Percentiles rank a stretch among this genome's conserved stretches.
Evolutionary conservation across 257 asterid genomes (phyloP).

Genomic region (Eustoma russellianum): DNA sequence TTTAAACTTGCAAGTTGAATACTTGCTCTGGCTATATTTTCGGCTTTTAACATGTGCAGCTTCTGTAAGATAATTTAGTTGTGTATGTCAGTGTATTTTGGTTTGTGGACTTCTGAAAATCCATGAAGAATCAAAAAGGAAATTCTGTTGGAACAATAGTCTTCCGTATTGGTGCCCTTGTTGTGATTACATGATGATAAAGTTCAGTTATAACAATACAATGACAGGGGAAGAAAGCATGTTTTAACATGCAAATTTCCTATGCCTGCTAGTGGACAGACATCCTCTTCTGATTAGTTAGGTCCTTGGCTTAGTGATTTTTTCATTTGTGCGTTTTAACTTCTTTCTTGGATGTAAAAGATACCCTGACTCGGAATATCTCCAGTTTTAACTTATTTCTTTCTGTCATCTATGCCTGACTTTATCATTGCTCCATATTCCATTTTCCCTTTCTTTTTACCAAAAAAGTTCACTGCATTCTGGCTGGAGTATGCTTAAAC

Average conservation of each 20-base stretch:
- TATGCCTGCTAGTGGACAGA: too few relatives aligned
- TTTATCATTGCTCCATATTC: too few relatives aligned
- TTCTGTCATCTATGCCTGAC: too few relatives aligned
- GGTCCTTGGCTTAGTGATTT: too few relatives aligned
- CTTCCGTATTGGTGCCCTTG: neutral
- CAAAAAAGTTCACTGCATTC: too few relatives aligned
- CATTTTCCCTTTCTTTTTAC: too few relatives aligned
- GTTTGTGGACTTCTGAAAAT: neutral
- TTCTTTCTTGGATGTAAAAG: too few relatives aligned
- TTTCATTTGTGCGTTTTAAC: too few relatives aligned
- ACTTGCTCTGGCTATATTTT: neutral
- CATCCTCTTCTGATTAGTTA: too few relatives aligned
- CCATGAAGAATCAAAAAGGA: neutral
- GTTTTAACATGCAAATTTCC: neutral
- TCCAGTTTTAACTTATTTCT: too few relatives aligned
- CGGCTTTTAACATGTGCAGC: neutral
- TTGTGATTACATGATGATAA: neutral
- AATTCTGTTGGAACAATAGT: neutral
- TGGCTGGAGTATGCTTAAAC: too few relatives aligned
- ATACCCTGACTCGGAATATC: too few relatives aligned
- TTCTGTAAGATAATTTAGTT: neutral
- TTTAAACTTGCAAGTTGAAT: conserved; percentile 73
- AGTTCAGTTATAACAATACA: neutral
- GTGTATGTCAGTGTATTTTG: neutral
- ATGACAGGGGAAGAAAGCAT: neutral